phyloP scores from a whole-genome alignment of 768 basidiomycete genomes.

The Trametes villosa region DNA sequence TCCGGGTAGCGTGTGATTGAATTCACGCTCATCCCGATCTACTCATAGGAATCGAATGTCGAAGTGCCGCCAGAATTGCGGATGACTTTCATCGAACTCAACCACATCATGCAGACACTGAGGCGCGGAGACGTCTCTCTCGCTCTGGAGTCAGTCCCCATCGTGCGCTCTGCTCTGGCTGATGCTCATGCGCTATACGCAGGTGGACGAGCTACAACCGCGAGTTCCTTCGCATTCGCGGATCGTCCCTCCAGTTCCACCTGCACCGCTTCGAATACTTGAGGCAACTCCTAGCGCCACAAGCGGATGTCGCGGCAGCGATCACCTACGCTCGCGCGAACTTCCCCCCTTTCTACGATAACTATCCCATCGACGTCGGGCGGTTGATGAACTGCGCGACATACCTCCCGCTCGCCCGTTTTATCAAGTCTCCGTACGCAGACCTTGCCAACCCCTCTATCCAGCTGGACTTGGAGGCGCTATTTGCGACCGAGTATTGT shows the following conservation, averaged over 20 bases:
- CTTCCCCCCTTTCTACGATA: slow-evolving; percentile 64
- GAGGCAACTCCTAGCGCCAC: slow-evolving; percentile 66
- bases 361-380: slow-evolving; percentile 65
- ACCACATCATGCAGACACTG: slow-evolving; percentile 71
- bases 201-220: slow-evolving; percentile 83
- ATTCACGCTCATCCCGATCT: not conserved
- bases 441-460: slow-evolving; percentile 73
- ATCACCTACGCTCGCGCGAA: slow-evolving; percentile 75
- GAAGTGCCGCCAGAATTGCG: slow-evolving; percentile 55
- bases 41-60: slow-evolving; percentile 65
- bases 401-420: slow-evolving; percentile 69
- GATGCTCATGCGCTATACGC: not conserved
- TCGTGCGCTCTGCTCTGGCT: not conserved
- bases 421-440: slow-evolving; percentile 74
- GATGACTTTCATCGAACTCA: slow-evolving; percentile 67
- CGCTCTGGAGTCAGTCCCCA: slow-evolving; percentile 70
- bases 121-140: slow-evolving; percentile 67
- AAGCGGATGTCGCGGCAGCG: slow-evolving; percentile 60
- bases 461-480: slow-evolving; percentile 76
- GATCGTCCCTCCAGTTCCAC: slow-evolving; percentile 86
- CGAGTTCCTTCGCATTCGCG: slow-evolving; percentile 64
- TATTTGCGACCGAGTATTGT: slow-evolving; percentile 91
- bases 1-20: too few species aligned
- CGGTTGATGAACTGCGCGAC: slow-evolving; percentile 71
- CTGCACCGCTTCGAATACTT: slow-evolving; percentile 92